Percentiles rank a stretch among this genome's conserved stretches.
These are phyloP conservation scores for Saccharata proteae DNA, from an alignment of 2,329 filamentous ascomycete genomes.

Conservation along the genomic window DNA sequence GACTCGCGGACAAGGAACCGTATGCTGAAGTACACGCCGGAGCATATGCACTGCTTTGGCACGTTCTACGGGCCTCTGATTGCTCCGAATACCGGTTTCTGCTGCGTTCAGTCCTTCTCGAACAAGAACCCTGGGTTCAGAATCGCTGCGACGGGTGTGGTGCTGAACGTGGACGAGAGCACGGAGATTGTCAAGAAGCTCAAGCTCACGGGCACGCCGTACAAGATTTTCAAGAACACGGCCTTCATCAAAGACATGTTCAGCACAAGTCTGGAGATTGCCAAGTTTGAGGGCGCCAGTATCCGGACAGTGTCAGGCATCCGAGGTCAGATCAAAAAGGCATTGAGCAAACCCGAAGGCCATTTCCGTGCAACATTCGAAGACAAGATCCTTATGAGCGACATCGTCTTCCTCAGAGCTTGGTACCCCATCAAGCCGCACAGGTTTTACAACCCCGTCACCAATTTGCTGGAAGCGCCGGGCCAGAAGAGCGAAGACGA, in stretches of 20 bases:
- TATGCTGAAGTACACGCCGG: conserved; percentile 98
- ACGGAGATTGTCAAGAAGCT: conserved; percentile 99
- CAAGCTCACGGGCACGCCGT: conserved; percentile 83
- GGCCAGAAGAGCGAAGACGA: conserved; percentile 15
- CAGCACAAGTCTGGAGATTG: conserved; percentile 79
- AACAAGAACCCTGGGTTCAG: conserved; percentile 80
- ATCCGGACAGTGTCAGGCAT: conserved; percentile 95
- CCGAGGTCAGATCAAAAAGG: conserved; percentile 92
- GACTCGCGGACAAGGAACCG: conserved; percentile 88
- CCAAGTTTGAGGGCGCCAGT: conserved; percentile 92
- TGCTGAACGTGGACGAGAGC: conserved; percentile 86
- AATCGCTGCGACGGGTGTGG: conserved; percentile 85
- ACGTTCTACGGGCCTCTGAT: conserved; percentile 93
- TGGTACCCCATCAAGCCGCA: conserved; percentile 96
- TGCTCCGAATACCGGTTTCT: conserved; percentile 91
- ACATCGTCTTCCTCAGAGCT: conserved; percentile 89
- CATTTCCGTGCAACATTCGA: conserved; percentile 96
- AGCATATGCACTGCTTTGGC: conserved; percentile 98
- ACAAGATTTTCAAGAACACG: conserved; percentile 99
- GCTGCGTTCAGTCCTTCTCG: conserved; percentile 81
- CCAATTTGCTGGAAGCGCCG: conserved; percentile 64
- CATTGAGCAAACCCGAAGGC: conserved; percentile 83
- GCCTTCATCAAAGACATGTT: conserved; percentile 99
- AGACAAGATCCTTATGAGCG: conserved; percentile 93
- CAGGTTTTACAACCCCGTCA: conserved; percentile 93